Evolutionary conservation across 176 grass and related monocot genomes (phyloP).

Genomic region (Rhynchospora breviuscula): DNA sequence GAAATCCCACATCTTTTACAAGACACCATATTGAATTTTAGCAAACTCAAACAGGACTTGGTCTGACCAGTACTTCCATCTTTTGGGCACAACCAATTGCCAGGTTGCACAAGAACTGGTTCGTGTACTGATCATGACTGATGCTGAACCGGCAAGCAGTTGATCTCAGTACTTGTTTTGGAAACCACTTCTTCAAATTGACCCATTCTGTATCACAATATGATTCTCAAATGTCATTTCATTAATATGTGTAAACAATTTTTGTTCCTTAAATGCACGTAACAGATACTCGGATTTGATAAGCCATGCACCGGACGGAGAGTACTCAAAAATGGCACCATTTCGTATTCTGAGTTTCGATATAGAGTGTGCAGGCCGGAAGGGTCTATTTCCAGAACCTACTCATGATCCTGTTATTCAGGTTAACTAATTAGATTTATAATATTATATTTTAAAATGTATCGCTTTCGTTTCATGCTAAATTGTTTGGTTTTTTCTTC

Average conservation of each 20-base stretch:
- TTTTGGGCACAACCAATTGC: neutral
- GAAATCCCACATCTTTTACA: slow-evolving; percentile 30
- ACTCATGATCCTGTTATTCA: slow-evolving; percentile 99
- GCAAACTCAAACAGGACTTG: neutral
- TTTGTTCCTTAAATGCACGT: slow-evolving; percentile 19
- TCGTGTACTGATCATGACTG: neutral
- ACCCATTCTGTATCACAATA: neutral
- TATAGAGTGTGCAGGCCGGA: slow-evolving; percentile 94
- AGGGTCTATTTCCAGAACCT: slow-evolving; percentile 96
- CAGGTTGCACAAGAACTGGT: neutral
- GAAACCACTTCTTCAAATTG: neutral
- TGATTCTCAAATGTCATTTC: neutral
- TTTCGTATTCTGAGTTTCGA: slow-evolving; percentile 98
- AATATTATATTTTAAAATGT: slow-evolving; percentile 21
- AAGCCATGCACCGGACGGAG: slow-evolving; percentile 73
- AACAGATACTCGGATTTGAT: slow-evolving; percentile 70
- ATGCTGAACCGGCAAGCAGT: neutral
- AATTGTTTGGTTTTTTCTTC: slow-evolving; percentile 29
- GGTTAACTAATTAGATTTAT: slow-evolving; percentile 38
- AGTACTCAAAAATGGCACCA: slow-evolving; percentile 90
- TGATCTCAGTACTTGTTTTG: neutral
- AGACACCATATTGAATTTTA: slow-evolving; percentile 14
- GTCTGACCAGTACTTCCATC: neutral
- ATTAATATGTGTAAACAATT: neutral
- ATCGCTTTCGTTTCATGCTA: slow-evolving; percentile 7